A percentile compares a stretch with the other conserved stretches of the same genome.
phyloP scores from a whole-genome alignment of 805 yeast species.

The Suhomyces sp. region DNA sequence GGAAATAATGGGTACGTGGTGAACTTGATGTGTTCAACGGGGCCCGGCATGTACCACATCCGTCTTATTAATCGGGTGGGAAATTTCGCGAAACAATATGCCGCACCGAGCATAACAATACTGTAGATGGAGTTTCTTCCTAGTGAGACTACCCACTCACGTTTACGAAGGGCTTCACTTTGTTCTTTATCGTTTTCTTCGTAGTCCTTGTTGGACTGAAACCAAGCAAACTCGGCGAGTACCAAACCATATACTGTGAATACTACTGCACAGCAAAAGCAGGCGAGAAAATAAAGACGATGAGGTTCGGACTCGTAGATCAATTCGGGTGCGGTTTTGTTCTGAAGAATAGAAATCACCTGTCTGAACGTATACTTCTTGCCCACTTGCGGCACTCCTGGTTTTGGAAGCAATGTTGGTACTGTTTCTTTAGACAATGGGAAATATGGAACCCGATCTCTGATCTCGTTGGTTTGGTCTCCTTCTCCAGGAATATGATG shows the following conservation, averaged over 20 bases:
- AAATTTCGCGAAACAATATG: conserved; percentile 34
- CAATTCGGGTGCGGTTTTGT: conserved; percentile 62
- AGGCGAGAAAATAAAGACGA: conserved; percentile 65
- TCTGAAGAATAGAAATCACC: conserved; percentile 55
- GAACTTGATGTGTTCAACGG: conserved; percentile 54
- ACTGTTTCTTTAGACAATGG: conserved; percentile 62
- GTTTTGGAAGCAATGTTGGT: conserved; percentile 69
- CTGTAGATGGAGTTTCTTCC: conserved; percentile 29
- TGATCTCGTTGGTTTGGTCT: conserved; percentile 40
- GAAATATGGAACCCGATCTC: conserved; percentile 63
- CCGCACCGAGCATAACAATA: conserved; percentile 24
- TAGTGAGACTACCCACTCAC: conserved; percentile 36
- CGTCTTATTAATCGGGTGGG: conserved; percentile 74
- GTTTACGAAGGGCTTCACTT: conserved; percentile 39
- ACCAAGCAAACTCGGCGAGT: conserved; percentile 54
- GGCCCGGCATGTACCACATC: conserved; percentile 72
- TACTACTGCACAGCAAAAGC: conserved; percentile 66
- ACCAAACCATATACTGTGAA: conserved; percentile 67
- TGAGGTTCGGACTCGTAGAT: conserved; percentile 85
- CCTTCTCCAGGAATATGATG: conserved; percentile 59
- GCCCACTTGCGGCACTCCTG: conserved; percentile 74
- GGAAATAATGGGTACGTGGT: conserved; percentile 77
- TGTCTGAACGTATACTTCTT: conserved; percentile 54
- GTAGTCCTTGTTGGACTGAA: conserved; percentile 50
- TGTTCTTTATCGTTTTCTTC: conserved; percentile 50